These are phyloP conservation scores for Setaria viridis DNA, from an alignment of 202 grass and related monocot species.

Conservation along the genomic window DNA sequence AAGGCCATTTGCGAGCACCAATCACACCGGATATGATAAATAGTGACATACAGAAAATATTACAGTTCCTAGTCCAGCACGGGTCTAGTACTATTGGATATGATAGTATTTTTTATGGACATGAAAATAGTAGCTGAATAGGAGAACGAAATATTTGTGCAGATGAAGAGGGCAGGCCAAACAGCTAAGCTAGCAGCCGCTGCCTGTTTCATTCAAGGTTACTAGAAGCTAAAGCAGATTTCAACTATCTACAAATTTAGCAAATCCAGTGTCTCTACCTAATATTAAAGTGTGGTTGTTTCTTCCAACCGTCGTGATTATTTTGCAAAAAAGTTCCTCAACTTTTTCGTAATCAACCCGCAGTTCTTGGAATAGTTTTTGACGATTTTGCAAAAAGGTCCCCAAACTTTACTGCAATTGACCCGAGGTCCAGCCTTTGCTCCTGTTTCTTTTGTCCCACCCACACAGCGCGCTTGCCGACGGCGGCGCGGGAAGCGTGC, in stretches of 20 bases:
- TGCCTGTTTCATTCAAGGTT: constrained; percentile 14
- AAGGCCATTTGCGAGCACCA: not conserved
- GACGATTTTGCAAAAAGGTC: too few relatives aligned
- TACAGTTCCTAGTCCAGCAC: not conserved
- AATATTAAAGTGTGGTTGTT: too few relatives aligned
- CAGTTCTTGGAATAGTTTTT: too few relatives aligned
- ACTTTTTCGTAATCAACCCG: too few relatives aligned
- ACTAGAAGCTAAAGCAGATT: constrained; percentile 4
- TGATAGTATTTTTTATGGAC: not conserved
- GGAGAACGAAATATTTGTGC: not conserved
- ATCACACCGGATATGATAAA: not conserved
- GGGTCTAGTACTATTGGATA: not conserved
- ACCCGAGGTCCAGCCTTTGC: too few relatives aligned
- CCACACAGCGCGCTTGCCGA: too few relatives aligned
- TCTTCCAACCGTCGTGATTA: too few relatives aligned
- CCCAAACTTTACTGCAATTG: too few relatives aligned
- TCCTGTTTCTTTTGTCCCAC: too few relatives aligned
- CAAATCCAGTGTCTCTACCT: not conserved
- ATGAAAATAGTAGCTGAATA: not conserved
- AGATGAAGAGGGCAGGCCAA: not conserved
- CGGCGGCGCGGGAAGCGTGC: too few relatives aligned
- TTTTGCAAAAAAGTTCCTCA: too few relatives aligned
- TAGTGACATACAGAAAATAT: not conserved
- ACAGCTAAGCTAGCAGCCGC: not conserved
- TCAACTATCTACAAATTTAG: not conserved